phyloP scores from a whole-genome alignment of 768 basidiomycete species.

The Ramaria sp. region DNA sequence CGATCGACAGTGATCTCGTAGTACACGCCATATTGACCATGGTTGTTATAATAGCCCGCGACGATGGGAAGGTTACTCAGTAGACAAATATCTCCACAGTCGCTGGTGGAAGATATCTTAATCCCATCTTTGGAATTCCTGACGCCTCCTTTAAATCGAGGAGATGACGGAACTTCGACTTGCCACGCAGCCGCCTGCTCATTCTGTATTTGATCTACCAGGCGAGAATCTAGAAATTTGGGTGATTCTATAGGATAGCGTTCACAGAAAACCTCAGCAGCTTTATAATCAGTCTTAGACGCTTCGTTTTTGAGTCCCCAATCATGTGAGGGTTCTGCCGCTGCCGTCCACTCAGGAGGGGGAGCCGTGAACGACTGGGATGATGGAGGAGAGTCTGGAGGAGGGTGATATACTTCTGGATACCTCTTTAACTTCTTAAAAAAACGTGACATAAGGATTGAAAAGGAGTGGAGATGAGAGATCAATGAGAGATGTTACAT shows the following conservation, averaged over 20 bases:
- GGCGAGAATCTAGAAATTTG: constrained; percentile 37
- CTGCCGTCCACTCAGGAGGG: constrained; percentile 48
- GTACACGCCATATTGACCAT: constrained; percentile 47
- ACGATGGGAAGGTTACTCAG: constrained; percentile 51
- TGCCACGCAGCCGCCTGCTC: constrained; percentile 45
- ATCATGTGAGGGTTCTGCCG: constrained; percentile 38
- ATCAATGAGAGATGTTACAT: too few species aligned
- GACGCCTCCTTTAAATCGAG: constrained; percentile 38
- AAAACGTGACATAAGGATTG: too few species aligned
- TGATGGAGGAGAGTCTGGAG: constrained; percentile 1
- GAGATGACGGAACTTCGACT: constrained; percentile 28
- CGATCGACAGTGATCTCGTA: constrained; percentile 47
- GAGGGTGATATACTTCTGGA: not conserved
- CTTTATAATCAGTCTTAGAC: constrained; percentile 40
- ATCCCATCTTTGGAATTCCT: constrained; percentile 22
- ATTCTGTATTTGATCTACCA: constrained; percentile 39
- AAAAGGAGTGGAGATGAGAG: too few species aligned
- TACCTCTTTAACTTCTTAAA: too few species aligned
- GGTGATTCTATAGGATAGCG: constrained; percentile 30
- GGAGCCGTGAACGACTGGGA: not conserved
- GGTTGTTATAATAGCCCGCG: constrained; percentile 43
- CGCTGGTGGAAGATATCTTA: constrained; percentile 29
- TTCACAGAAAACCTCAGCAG: constrained; percentile 41
- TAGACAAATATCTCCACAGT: constrained; percentile 42
- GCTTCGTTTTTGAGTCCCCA: constrained; percentile 49